These are phyloP conservation scores for Exutisphaerella laricina DNA, from an alignment of 2,329 filamentous ascomycete genomes.

Conservation along the genomic window DNA sequence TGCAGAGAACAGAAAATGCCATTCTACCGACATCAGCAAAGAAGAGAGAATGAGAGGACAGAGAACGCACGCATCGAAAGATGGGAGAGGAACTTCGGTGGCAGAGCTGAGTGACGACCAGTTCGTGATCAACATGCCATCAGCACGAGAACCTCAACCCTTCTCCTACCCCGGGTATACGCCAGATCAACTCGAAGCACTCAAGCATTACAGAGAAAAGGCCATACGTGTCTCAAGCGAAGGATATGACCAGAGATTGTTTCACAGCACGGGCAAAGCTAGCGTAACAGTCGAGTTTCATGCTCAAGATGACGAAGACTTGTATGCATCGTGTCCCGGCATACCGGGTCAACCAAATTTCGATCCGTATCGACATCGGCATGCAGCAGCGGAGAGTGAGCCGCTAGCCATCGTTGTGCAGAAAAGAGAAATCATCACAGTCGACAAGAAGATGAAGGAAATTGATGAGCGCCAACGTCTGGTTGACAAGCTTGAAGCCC, in stretches of 20 bases:
- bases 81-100: not conserved
- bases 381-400: slow-evolving; percentile 4
- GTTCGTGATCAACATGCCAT: slow-evolving; percentile 33
- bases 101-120: slow-evolving; percentile 18
- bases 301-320: not conserved
- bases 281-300: too few species aligned
- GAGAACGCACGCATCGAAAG: too few species aligned
- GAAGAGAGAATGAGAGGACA: too few species aligned
- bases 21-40: slow-evolving; percentile 6
- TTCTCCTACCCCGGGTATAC: slow-evolving; percentile 28
- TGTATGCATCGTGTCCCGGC: not conserved
- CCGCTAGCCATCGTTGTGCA: slow-evolving; percentile 13
- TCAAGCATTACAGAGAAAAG: slow-evolving; percentile 29
- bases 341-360: not conserved
- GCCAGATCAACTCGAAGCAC: slow-evolving; percentile 28
- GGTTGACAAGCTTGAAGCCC: slow-evolving; percentile 3
- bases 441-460: slow-evolving; percentile 4
- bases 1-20: too few species aligned
- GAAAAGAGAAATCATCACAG: slow-evolving; percentile 13
- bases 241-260: slow-evolving; percentile 23
- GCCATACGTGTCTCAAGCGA: slow-evolving; percentile 25
- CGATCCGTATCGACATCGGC: slow-evolving; percentile 3
- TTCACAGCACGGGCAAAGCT: not conserved
- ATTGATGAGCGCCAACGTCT: not conserved
- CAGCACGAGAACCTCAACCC: slow-evolving; percentile 32